phyloP scores from a whole-genome alignment of 306 rosid genomes.

The peach (Prunus persica) region DNA sequence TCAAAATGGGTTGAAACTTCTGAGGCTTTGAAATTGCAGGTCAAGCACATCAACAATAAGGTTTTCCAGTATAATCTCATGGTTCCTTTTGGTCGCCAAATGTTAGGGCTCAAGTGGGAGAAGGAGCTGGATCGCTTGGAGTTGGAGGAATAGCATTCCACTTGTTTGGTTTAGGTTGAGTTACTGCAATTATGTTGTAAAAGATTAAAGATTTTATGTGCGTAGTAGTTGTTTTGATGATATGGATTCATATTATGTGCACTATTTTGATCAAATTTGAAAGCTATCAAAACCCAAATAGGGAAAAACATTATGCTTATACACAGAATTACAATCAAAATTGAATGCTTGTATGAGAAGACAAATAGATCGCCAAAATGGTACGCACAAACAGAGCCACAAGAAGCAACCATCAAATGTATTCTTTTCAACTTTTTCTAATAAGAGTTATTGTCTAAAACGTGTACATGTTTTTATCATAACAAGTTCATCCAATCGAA shows the following conservation, averaged over 20 bases:
- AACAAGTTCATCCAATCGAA: constrained; percentile 17
- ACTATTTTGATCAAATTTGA: neutral
- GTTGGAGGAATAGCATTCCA: neutral
- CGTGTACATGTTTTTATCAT: neutral
- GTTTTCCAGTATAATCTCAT: constrained; percentile 82
- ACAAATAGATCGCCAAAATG: neutral
- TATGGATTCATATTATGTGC: neutral
- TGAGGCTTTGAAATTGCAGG: constrained; percentile 52
- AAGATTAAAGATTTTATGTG: neutral
- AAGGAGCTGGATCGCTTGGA: constrained; percentile 67
- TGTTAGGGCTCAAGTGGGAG: constrained; percentile 82
- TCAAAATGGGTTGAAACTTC: constrained; percentile 51
- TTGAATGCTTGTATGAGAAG: neutral
- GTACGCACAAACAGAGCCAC: neutral
- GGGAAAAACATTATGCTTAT: neutral
- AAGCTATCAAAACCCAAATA: neutral
- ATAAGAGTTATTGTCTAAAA: neutral
- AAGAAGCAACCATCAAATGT: neutral
- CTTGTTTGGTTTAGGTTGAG: neutral
- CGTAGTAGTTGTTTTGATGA: neutral
- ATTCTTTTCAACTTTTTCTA: neutral
- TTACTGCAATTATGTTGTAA: neutral
- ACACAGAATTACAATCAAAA: neutral
- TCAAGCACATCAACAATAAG: constrained; percentile 63
- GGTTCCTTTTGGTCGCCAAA: constrained; percentile 88